These are phyloP conservation scores for Globisporangium mamillatum DNA, from an alignment of 352 stramenopile genomes.

Conservation along the genomic window DNA sequence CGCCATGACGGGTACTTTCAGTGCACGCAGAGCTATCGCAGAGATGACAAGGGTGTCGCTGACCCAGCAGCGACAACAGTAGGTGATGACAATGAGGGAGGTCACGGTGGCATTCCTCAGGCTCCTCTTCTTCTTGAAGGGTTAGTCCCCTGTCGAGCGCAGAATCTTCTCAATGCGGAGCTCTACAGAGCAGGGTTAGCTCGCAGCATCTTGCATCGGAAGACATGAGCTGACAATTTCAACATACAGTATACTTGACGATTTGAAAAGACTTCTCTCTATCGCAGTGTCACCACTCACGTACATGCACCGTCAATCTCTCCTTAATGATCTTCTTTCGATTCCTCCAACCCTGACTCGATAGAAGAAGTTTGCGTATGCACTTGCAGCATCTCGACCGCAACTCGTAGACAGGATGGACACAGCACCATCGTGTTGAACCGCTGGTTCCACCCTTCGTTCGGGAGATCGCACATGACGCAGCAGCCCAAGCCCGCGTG, in stretches of 20 bases:
- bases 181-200: conserved; percentile 7
- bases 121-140: conserved; percentile 13
- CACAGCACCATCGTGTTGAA: conserved; percentile 57
- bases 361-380: background rate
- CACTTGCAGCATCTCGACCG: conserved; percentile 16
- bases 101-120: background rate
- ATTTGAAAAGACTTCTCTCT: background rate
- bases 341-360: conserved; percentile 2
- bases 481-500: conserved; percentile 25
- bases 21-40: conserved; percentile 21
- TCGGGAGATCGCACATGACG: conserved; percentile 36
- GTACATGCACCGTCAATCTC: background rate
- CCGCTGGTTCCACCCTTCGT: conserved; percentile 44
- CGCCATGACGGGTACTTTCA: conserved; percentile 60
- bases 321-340: conserved; percentile 9
- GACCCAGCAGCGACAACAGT: background rate
- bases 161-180: conserved; percentile 26
- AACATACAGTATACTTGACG: background rate
- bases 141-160: conserved; percentile 20
- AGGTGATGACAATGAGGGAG: background rate
- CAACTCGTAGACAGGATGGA: conserved; percentile 33
- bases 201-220: background rate
- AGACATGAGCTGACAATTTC: conserved; percentile 1
- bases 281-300: background rate
- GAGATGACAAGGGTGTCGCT: background rate